Percentiles rank a stretch among this genome's conserved stretches.
Evolutionary conservation across 2,329 filamentous ascomycete genomes (phyloP).

Genomic region (Falciphora oryzae): DNA sequence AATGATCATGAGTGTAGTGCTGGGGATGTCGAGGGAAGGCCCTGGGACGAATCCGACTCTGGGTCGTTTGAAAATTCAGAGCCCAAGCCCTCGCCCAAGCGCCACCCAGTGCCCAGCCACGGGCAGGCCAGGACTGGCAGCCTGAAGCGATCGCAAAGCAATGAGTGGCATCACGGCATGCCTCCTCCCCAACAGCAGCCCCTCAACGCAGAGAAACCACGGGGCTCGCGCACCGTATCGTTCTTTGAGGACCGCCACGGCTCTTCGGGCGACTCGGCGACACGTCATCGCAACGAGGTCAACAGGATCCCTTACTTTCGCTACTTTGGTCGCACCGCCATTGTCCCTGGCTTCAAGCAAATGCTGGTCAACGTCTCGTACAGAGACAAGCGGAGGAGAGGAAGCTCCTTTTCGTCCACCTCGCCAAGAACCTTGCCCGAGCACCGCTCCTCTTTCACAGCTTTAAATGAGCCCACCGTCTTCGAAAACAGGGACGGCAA

Average conservation of each 20-base stretch:
- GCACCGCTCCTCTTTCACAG: conserved; percentile 10
- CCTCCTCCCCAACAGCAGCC: background rate
- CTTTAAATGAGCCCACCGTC: conserved; percentile 22
- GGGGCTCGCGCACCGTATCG: conserved; percentile 25
- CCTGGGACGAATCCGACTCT: background rate
- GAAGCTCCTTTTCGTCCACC: conserved; percentile 49
- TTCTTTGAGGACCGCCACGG: conserved; percentile 36
- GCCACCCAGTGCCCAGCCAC: background rate
- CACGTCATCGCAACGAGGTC: conserved; percentile 45
- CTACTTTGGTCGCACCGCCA: conserved; percentile 86
- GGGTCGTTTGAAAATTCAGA: conserved; percentile 23
- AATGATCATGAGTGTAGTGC: conserved; percentile 24
- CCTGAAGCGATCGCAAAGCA: conserved; percentile 14
- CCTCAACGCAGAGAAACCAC: background rate
- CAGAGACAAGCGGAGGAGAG: conserved; percentile 56
- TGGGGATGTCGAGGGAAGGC: conserved; percentile 27
- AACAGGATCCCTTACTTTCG: conserved; percentile 80
- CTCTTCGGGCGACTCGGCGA: conserved; percentile 36
- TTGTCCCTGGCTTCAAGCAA: conserved; percentile 87
- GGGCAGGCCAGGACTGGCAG: background rate
- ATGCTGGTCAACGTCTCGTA: conserved; percentile 70
- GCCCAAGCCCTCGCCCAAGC: conserved; percentile 13
- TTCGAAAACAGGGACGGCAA: conserved; percentile 32
- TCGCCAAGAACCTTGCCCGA: conserved; percentile 37
- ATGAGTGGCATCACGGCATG: conserved; percentile 19